These are phyloP conservation scores for Mycocentrospora acerina DNA, from an alignment of 2,329 filamentous ascomycete species.

Conservation along the genomic window DNA sequence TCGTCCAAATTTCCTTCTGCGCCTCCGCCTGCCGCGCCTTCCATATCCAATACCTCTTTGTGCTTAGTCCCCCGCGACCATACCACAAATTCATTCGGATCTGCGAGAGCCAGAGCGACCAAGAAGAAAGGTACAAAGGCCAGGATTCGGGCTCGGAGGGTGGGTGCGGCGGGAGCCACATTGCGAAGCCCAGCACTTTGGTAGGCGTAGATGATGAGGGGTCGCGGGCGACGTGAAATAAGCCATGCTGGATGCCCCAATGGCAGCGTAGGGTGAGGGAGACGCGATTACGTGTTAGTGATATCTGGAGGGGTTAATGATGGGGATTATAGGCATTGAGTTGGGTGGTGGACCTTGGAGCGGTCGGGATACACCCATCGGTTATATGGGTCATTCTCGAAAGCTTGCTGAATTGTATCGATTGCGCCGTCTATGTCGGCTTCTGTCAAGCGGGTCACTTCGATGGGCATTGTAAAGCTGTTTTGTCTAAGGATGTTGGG, in stretches of 20 bases:
- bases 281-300: slow-evolving; percentile 59
- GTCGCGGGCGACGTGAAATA: slow-evolving; percentile 67
- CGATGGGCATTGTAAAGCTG: slow-evolving; percentile 46
- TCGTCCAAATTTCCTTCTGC: slow-evolving; percentile 64
- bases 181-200: slow-evolving; percentile 67
- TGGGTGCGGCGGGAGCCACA: slow-evolving; percentile 66
- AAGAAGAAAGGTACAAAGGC: slow-evolving; percentile 63
- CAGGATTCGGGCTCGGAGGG: slow-evolving; percentile 55
- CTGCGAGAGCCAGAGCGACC: slow-evolving; percentile 67
- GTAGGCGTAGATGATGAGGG: slow-evolving; percentile 48
- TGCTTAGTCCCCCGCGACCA: slow-evolving; percentile 68
- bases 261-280: slow-evolving; percentile 66
- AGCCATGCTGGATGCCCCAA: slow-evolving; percentile 69
- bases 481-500: slow-evolving; percentile 1
- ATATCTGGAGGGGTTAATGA: slow-evolving; percentile 51
- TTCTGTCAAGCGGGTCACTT: slow-evolving; percentile 58
- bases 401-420: slow-evolving; percentile 66
- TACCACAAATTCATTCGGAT: slow-evolving; percentile 67
- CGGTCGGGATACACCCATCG: slow-evolving; percentile 64
- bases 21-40: slow-evolving; percentile 65
- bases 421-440: slow-evolving; percentile 65
- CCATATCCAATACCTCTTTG: slow-evolving; percentile 72
- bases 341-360: slow-evolving; percentile 48
- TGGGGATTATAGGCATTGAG: neutral
- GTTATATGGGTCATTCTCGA: slow-evolving; percentile 67